Conservation (phyloP, 805 yeast genomes). For the Nematodospora valgi region DNA sequence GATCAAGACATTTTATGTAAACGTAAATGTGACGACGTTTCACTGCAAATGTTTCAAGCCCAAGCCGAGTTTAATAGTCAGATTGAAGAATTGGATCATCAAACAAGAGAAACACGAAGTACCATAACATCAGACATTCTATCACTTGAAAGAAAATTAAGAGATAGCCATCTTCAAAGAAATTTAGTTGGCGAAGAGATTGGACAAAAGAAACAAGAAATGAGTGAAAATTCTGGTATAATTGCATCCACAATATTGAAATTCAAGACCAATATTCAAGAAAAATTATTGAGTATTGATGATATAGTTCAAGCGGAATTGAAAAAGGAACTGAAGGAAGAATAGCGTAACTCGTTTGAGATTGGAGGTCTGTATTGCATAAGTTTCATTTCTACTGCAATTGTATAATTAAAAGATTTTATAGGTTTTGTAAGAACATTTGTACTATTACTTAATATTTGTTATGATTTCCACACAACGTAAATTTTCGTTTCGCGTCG, state of each 20-base stretch:
- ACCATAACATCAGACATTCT: slow-evolving; percentile 48
- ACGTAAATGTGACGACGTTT: slow-evolving; percentile 3
- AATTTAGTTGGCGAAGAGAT: slow-evolving; percentile 50
- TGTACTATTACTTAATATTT: too few relatives aligned
- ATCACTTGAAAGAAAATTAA: slow-evolving; percentile 44
- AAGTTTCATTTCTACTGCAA: too few relatives aligned
- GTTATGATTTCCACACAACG: too few relatives aligned
- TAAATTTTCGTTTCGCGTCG: too few relatives aligned
- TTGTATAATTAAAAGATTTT: too few relatives aligned
- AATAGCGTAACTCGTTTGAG: too few relatives aligned
- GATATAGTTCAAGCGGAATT: slow-evolving; percentile 27
- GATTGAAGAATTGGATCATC: slow-evolving; percentile 60
- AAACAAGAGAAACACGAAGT: slow-evolving; percentile 46
- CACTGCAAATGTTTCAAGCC: slow-evolving; percentile 2
- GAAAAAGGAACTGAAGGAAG: slow-evolving; percentile 13
- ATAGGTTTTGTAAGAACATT: too few relatives aligned
- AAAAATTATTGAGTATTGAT: slow-evolving; percentile 59
- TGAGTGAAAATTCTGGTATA: slow-evolving; percentile 53
- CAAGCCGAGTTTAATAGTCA: slow-evolving; percentile 47
- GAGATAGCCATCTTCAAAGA: slow-evolving; percentile 49
- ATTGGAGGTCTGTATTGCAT: too few relatives aligned
- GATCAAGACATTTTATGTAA: slow-evolving; percentile 33
- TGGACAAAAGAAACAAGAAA: slow-evolving; percentile 41
- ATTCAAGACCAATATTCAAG: slow-evolving; percentile 67
- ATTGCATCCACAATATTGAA: slow-evolving; percentile 58